Evolutionary conservation across 768 basidiomycete species (phyloP).

Genomic region (Lentinula lateritia): DNA sequence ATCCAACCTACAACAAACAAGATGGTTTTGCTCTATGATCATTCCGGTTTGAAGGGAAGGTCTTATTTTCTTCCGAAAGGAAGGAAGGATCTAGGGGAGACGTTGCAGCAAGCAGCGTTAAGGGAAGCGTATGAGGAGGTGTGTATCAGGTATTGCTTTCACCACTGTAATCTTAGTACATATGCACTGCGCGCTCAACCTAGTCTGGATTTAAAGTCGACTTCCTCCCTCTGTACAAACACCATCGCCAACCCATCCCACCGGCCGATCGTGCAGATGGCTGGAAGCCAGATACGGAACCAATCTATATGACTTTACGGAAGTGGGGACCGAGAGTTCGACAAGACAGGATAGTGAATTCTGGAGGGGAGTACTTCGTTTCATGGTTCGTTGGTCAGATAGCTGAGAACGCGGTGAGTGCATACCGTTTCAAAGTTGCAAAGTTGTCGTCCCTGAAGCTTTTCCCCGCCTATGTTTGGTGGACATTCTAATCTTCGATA

Average conservation of each 20-base stretch:
- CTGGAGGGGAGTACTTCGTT: constrained; percentile 48
- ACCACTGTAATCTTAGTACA: background rate
- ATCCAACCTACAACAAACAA: constrained; percentile 53
- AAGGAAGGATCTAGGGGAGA: constrained; percentile 63
- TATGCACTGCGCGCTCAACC: background rate
- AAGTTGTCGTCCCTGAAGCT: too few species aligned
- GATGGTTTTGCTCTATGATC: constrained; percentile 42
- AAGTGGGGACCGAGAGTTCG: constrained; percentile 20
- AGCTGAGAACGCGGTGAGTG: constrained; percentile 42
- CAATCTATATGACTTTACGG: constrained; percentile 33
- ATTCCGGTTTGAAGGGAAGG: constrained; percentile 18
- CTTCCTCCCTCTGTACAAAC: constrained; percentile 41
- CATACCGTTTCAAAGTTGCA: too few species aligned
- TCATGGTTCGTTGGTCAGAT: constrained; percentile 56
- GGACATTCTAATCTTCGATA: background rate
- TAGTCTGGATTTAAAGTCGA: constrained; percentile 47
- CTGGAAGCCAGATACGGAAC: constrained; percentile 29
- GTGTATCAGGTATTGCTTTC: constrained; percentile 4
- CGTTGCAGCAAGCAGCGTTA: constrained; percentile 50
- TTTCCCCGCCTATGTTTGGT: background rate
- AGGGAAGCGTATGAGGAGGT: constrained; percentile 70
- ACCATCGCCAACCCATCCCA: constrained; percentile 34
- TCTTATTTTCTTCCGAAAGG: constrained; percentile 63
- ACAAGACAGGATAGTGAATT: constrained; percentile 4
- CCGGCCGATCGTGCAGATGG: constrained; percentile 15